Evolutionary conservation across 805 yeast species (phyloP), one percentile per base, ranked within the genome.

Genomic region (Metschnikowia gruessii): DNA sequence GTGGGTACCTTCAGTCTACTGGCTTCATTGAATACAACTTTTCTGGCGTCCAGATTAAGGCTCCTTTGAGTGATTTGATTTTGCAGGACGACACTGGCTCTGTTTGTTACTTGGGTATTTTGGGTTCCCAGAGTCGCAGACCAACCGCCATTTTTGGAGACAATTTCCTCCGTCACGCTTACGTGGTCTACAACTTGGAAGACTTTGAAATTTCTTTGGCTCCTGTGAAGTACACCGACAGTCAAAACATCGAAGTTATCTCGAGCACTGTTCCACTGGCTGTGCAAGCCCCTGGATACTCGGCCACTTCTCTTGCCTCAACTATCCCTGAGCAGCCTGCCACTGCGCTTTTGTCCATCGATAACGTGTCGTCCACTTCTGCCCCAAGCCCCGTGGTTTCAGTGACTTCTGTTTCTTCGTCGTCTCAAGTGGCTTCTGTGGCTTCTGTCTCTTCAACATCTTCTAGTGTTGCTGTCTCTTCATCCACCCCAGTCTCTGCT

Each of bases 141-240:
- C 15, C 31, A 11, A 15, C 33, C 3, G 91, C 83, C 57, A 74
- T 34, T 15, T 31, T 31, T 16, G 34, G 34, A 16, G 34, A 31
- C 10, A 31, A 76, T 34, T 76, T 85, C 58, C 64, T 85, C 51
- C 71, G 86, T 45, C 74, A 78, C 46, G 81, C 82, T 2, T 84
- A 82, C 60, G 73, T 80, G 24, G 87, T 82, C n/a, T 82, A 76
- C 62, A 85, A 85, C 61, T 63, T 82, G 70, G 54, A 66, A 64
- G 45, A 68, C 71, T 43, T 8, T 26, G 28, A 26, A 10, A 26
- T 26, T 10, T 26, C 28, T 6, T 26, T 26, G 28, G 28, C 28
- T 26, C 28, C 28, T 8, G 28, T 26, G 28, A 10, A 40, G 86
- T 54, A 52, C 46, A 42, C 59, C 8, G 53, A 49, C 17, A 61